Evolutionary conservation across 257 asterid genomes (phyloP).

Genomic region (Penstemon newberryi): DNA sequence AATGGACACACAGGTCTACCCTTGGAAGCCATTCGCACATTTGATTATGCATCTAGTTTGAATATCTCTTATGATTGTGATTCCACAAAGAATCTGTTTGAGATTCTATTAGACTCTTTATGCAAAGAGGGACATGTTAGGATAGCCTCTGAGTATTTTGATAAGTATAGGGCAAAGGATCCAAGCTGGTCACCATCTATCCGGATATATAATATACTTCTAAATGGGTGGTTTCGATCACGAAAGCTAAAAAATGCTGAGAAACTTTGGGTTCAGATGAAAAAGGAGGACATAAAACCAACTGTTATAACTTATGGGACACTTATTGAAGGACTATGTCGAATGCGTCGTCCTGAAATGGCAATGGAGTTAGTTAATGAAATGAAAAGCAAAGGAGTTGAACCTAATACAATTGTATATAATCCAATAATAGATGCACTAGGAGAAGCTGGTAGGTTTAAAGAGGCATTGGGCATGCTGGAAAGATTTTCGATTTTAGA

Average conservation of each 20-base stretch:
- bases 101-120: constrained; percentile 68
- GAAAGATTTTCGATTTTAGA: constrained; percentile 65
- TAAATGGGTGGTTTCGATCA: constrained; percentile 38
- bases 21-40: constrained; percentile 62
- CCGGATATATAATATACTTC: constrained; percentile 60
- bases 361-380: constrained; percentile 1
- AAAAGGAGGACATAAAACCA: constrained; percentile 53
- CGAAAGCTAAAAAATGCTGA: constrained; percentile 63
- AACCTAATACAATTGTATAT: constrained; percentile 17
- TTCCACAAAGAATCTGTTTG: constrained; percentile 46
- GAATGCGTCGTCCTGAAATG: constrained; percentile 38
- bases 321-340: constrained; percentile 77
- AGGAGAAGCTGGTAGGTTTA: constrained; percentile 81
- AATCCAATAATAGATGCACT: constrained; percentile 39
- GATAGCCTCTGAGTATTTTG: constrained; percentile 60
- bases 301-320: constrained; percentile 80
- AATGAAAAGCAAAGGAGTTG: constrained; percentile 25
- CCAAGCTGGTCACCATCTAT: constrained; percentile 59
- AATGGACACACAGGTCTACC: constrained; percentile 49
- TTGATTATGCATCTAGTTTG: constrained; percentile 54
- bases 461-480: constrained; percentile 74
- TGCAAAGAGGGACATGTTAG: constrained; percentile 79
- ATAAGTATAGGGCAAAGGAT: constrained; percentile 41
- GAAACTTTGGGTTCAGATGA: constrained; percentile 66
- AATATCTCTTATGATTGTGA: constrained; percentile 37